Conservation (phyloP, 2,329 filamentous ascomycete species). For the Gliomastix tumulicola region DNA sequence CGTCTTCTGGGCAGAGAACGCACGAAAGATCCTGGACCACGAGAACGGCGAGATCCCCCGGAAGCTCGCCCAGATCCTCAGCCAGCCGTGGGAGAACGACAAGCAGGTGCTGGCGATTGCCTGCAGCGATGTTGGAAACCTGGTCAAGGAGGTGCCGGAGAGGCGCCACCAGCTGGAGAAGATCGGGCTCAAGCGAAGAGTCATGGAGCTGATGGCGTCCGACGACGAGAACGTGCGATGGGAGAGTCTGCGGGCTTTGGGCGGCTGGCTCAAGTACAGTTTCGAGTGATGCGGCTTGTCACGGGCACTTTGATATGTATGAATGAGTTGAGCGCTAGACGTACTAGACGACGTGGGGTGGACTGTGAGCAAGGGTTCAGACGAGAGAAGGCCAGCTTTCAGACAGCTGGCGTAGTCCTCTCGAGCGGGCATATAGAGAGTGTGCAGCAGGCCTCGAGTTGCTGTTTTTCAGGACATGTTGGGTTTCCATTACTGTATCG, state of each 20-base stretch:
- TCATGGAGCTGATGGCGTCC: conserved; percentile 93
- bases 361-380: no score
- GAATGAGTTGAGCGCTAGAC: neutral
- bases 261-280: conserved; percentile 58
- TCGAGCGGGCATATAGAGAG: no score
- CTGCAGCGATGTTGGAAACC: conserved; percentile 82
- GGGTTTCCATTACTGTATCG: no score
- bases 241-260: conserved; percentile 83
- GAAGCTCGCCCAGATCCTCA: conserved; percentile 79
- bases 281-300: conserved; percentile 43
- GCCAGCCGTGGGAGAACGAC: conserved; percentile 66
- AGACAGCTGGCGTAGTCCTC: no score
- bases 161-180: conserved; percentile 74
- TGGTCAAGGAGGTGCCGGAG: conserved; percentile 87
- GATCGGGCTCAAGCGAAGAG: conserved; percentile 73
- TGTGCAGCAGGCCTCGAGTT: no score
- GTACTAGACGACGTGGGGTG: no score
- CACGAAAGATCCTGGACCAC: conserved; percentile 76
- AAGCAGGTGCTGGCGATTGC: conserved; percentile 87
- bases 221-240: conserved; percentile 82
- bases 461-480: no score
- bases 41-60: conserved; percentile 72
- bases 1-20: conserved; percentile 88
- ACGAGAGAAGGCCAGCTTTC: no score
- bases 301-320: no score